Base-by-base conservation (phyloP, 2,329 filamentous ascomycete species). In the Aquanectria penicillioides region DNA sequence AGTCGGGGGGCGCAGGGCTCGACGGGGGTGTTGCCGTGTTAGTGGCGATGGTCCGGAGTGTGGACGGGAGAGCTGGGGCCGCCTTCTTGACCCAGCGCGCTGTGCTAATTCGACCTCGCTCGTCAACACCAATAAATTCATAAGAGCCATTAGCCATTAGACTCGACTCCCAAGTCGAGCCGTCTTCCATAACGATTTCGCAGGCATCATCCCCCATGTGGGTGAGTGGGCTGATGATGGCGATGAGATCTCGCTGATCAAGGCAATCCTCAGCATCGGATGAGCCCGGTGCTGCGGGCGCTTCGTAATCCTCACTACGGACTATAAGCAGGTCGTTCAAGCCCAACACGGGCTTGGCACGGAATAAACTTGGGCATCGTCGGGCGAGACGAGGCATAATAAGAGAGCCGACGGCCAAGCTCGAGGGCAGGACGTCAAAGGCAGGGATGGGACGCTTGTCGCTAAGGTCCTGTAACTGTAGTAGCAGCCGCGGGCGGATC, bases 381-480 rank as follows among this genome's bases (percentile, higher is more conserved):
- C 86, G 85, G 3, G 83, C 79, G 20, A 91, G 75, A 15, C 82
- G 81, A 6, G 87, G 83, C 18, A 87, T 81, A 56, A 86, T 86
- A 63, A 82, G 80, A 49, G 82, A 77, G 59, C 83, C 76, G 40
- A 83, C 77, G 34, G 89, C 78, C 12, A 84, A 78, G n/a, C 84
- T 85, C 2, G 88, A 86, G 0, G 90, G 89, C 36, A 93, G 83
- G n/a, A 92, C 85, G 66, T 94, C 91, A 63, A 92, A 87, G 4
- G 86, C 84, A 1, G 91, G 91, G 48, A 82, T 81, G 0, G 89
- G 89, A 20, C 90, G 84, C 13, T 80, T 80, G 60, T 86, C 82
- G 34, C 81, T 75, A n/a, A 92, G 73, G 56, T 86, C 82, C 69
- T 93, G 91, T 13, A 94, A 78, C 73, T 94, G 91, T 6, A 94